Percentiles rank a stretch among this genome's conserved stretches.
Conservation (phyloP, 108 stramenopile genomes). For the Nitzschia palea region DNA sequence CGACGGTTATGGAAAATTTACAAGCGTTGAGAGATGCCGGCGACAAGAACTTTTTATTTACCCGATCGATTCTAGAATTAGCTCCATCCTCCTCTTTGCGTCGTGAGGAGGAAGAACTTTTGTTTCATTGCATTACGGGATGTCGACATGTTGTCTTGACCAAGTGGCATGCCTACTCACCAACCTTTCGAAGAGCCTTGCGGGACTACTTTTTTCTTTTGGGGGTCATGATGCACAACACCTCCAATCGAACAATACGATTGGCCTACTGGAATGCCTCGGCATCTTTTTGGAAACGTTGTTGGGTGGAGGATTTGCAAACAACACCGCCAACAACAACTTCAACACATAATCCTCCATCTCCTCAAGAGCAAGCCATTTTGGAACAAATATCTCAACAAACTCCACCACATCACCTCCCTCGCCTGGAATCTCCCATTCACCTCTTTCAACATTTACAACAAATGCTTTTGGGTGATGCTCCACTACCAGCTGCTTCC, state of each 20-base stretch:
- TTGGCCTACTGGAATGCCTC: constrained; percentile 63
- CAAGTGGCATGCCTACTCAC: constrained; percentile 48
- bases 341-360: constrained; percentile 11
- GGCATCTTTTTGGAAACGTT: constrained; percentile 76
- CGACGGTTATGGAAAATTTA: too few relatives aligned
- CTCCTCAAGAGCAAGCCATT: constrained; percentile 31
- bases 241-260: constrained; percentile 44
- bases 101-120: constrained; percentile 57
- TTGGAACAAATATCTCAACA: constrained; percentile 27
- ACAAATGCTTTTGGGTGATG: not conserved
- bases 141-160: constrained; percentile 63
- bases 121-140: constrained; percentile 83
- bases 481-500: constrained; percentile 27
- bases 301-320: constrained; percentile 49
- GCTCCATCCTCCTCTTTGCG: constrained; percentile 3
- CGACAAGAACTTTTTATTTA: constrained; percentile 68
- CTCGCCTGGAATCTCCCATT: constrained; percentile 5
- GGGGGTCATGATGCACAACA: constrained; percentile 34
- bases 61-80: constrained; percentile 63
- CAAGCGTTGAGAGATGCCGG: constrained; percentile 71
- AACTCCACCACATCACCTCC: not conserved
- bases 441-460: not conserved
- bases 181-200: constrained; percentile 34
- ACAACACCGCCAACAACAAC: not conserved
- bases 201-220: constrained; percentile 63